Base-by-base conservation (phyloP, 2,329 filamentous ascomycete genomes). In the Rutstroemia sp. region DNA sequence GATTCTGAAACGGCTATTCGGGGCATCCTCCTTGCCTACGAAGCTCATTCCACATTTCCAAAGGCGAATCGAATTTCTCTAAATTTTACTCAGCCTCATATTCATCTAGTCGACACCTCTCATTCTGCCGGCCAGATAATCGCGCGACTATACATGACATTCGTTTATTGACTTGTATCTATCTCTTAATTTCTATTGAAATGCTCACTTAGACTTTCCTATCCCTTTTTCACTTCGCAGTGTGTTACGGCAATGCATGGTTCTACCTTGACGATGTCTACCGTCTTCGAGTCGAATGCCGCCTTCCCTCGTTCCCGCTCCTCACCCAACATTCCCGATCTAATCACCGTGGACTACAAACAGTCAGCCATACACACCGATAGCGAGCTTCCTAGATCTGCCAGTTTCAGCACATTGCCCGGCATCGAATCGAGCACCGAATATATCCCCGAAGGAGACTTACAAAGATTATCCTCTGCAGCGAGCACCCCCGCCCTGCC, bases 381-480 rank as follows among this genome's bases (percentile, higher is more conserved):
- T 50, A 61, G 65, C 27, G 65, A 68, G 41, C 62, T 83, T 30
- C 75, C 76, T 27, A 75, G 80, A 56, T 77, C 81, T 49, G 81
- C 81, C 34, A 84, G 81, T 63, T 83, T 80, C 68, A 80, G 77
- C 48, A 75, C 78, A 61, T 67, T 83, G n/a, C 74, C 77, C 3
- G 69, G 65, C 27, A 66, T 74, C 18, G 60, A 71, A 27, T 49
- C 51, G 12, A 52, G 30, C 44, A 51, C 42, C 44, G 58, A 59
- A 19, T 63, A 59, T 47, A 50, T 46, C 10, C 34, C 60, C 23
- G 60, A 66, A 49, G 62, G 62, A 10, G 57, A 60, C 9, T 16
- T 62, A 14, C 60, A 64, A 2, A 59, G 58, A 47, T 42, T 60
- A 8, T 47, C 54, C 39, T 63, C 52, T 41, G 42, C 44, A n/a